A percentile compares a stretch with the other conserved stretches of the same genome.
Conservation (phyloP, 805 yeast genomes). For the Hanseniaspora singularis region DNA sequence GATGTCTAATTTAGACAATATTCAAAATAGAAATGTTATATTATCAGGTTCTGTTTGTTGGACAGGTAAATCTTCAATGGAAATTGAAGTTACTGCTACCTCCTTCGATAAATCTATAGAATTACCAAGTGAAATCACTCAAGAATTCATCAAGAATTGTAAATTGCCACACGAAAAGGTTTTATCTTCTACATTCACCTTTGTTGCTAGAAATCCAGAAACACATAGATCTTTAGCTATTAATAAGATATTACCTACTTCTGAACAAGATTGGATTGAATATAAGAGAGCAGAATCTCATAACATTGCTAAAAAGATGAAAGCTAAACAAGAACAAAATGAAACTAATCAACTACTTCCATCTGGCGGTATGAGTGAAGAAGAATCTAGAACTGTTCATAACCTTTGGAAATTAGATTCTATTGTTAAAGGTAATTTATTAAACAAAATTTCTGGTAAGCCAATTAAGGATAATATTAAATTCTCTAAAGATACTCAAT, state of each 20-base stretch:
- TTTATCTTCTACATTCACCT: constrained; percentile 82
- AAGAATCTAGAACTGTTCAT: constrained; percentile 65
- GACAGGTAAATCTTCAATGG: constrained; percentile 95
- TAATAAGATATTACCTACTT: constrained; percentile 63
- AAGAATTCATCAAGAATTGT: constrained; percentile 38
- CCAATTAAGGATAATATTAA: constrained; percentile 31
- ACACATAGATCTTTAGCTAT: constrained; percentile 85
- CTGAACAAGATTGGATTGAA: constrained; percentile 68
- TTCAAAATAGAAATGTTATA: constrained; percentile 60
- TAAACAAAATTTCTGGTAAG: constrained; percentile 7
- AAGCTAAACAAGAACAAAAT: constrained; percentile 44
- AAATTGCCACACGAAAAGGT: constrained; percentile 42
- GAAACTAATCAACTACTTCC: constrained; percentile 34
- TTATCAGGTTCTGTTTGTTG: constrained; percentile 86
- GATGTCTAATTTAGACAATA: constrained; percentile 71
- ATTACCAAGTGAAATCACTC: constrained; percentile 40
- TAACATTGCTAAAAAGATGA: constrained; percentile 71
- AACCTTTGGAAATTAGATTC: constrained; percentile 47
- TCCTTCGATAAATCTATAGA: constrained; percentile 44
- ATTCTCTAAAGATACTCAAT: constrained; percentile 59
- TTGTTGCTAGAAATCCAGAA: constrained; percentile 87
- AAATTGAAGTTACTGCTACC: constrained; percentile 80
- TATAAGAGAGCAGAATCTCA: constrained; percentile 81
- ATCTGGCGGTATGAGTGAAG: constrained; percentile 61
- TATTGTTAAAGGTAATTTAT: constrained; percentile 32